Evolutionary conservation across 441 rosid species (phyloP).

Genomic region (Aquilaria agallochum): DNA sequence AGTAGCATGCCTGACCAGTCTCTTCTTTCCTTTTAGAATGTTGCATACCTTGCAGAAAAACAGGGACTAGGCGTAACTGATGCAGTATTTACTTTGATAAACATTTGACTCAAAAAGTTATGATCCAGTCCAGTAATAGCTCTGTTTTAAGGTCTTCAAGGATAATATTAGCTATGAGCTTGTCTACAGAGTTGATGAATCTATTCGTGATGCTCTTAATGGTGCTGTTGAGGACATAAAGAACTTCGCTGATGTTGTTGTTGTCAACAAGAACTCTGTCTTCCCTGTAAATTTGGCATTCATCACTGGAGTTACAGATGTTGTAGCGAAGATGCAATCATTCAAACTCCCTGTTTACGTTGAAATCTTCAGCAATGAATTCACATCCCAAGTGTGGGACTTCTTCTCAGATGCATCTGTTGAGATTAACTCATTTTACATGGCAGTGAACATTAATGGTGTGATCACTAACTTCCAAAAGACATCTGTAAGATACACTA

Average conservation of each 20-base stretch:
- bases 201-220: constrained; percentile 38
- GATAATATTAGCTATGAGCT: constrained; percentile 37
- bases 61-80: constrained; percentile 37
- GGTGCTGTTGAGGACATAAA: constrained; percentile 47
- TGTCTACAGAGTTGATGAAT: constrained; percentile 60
- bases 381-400: constrained; percentile 77
- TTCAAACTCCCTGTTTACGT: constrained; percentile 54
- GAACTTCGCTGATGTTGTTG: constrained; percentile 57
- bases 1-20: neutral
- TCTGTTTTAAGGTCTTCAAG: constrained; percentile 57
- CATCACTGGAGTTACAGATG: constrained; percentile 31
- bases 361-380: constrained; percentile 63
- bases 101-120: constrained; percentile 34
- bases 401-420: constrained; percentile 65
- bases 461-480: constrained; percentile 65
- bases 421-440: constrained; percentile 50
- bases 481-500: constrained; percentile 64
- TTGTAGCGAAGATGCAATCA: constrained; percentile 39
- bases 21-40: constrained; percentile 41
- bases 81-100: constrained; percentile 43
- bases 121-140: constrained; percentile 72
- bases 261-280: constrained; percentile 48
- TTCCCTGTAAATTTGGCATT: constrained; percentile 23
- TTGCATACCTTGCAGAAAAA: constrained; percentile 54
- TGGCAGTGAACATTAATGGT: constrained; percentile 33